Percentiles rank a stretch among this genome's conserved stretches.
phyloP scores from a whole-genome alignment of 208 protist species.

The Wallacemonas sp. region DNA sequence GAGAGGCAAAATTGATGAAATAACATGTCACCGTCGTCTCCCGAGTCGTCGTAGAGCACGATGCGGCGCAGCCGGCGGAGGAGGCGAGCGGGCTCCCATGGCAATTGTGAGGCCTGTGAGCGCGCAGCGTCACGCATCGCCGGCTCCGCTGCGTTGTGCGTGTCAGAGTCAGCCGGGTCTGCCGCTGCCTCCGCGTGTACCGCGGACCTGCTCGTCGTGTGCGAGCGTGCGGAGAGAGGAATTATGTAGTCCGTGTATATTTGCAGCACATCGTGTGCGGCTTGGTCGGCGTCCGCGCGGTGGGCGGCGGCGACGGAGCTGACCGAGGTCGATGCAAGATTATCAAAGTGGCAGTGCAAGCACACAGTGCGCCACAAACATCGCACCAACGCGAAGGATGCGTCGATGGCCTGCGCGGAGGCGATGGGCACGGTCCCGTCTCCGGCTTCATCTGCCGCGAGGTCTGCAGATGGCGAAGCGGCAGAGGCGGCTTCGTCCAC shows the following conservation, averaged over 20 bases:
- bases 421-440: not conserved
- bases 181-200: no score
- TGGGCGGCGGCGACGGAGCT: constrained; percentile 1
- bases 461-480: not conserved
- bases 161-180: not conserved
- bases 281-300: constrained; percentile 30
- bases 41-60: constrained; percentile 57
- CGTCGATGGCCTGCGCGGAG: constrained; percentile 10
- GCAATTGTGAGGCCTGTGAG: no score
- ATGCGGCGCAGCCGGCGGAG: constrained; percentile 29
- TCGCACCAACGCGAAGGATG: constrained; percentile 54
- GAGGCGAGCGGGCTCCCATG: constrained; percentile 8
- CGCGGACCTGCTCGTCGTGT: no score
- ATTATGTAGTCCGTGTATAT: constrained; percentile 23
- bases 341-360: constrained; percentile 37
- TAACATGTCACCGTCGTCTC: constrained; percentile 74
- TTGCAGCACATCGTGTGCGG: constrained; percentile 28
- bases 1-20: constrained; percentile 50
- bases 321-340: constrained; percentile 8
- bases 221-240: not conserved
- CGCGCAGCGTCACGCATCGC: not conserved
- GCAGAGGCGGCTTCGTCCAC: constrained; percentile 24
- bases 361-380: constrained; percentile 69
- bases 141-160: not conserved
- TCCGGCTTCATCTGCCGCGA: not conserved